A percentile compares a stretch with the other conserved stretches of the same genome.
Evolutionary conservation across 345 rosid species (phyloP).

Genomic region (Salix caprea): DNA sequence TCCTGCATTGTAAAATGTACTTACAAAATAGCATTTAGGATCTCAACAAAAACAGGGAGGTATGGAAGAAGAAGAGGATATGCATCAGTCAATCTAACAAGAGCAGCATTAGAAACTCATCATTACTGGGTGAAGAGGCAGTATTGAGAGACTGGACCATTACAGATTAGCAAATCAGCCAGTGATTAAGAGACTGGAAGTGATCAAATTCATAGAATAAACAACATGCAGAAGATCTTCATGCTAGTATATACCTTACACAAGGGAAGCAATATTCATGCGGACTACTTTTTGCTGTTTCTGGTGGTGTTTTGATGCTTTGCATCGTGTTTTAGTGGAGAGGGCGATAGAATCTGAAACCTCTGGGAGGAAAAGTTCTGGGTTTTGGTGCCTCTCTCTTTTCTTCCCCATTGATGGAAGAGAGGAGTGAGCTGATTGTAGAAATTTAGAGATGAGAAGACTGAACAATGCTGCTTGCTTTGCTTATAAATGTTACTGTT

Average conservation of each 20-base stretch:
- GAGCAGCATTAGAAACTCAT: not conserved
- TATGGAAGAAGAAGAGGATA: no score
- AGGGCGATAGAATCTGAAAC: constrained; percentile 44
- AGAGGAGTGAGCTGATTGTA: not conserved
- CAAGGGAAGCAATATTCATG: constrained; percentile 68
- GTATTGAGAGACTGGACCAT: not conserved
- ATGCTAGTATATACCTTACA: constrained; percentile 57
- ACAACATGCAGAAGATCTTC: not conserved
- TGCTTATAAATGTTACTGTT: no score
- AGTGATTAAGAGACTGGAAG: not conserved
- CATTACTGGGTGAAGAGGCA: not conserved
- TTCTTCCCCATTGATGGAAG: constrained; percentile 40
- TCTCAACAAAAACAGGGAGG: not conserved
- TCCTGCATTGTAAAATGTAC: not conserved
- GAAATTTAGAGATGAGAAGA: not conserved
- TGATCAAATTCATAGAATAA: not conserved
- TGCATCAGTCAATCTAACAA: not conserved
- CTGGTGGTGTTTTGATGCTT: constrained; percentile 63
- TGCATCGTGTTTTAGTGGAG: constrained; percentile 57
- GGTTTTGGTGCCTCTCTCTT: constrained; percentile 59
- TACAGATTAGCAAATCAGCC: not conserved
- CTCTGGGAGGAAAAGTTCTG: constrained; percentile 50
- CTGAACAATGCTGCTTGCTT: no score
- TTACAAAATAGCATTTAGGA: not conserved
- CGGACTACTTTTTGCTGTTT: constrained; percentile 38